Evolutionary conservation across 2,329 filamentous ascomycete genomes (phyloP), one percentile per base, ranked within the genome.

Genomic region (Penicillium sp.): DNA sequence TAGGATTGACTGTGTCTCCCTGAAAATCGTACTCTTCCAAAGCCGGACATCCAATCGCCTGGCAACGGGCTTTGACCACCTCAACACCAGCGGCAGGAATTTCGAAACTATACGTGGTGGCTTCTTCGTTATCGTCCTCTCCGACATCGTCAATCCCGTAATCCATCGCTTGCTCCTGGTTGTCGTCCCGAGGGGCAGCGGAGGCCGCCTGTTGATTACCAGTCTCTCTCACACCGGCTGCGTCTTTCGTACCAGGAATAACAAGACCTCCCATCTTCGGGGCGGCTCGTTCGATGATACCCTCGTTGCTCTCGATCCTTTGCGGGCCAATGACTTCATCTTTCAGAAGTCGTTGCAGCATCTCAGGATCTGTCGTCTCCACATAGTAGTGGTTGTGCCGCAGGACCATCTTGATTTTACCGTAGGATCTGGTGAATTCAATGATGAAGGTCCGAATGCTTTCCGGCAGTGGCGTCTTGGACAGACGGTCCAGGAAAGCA

Each of bases 11-110:
- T 53, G 88, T 82, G 67, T 98, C 93, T 60, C 93, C 91, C 50
- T 90, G 81, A 70, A 97, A 98, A 68, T 98, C 93, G 70, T 98
- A 98, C 71, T 98, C 93, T 68, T 97, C 91, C 7, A 96, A 81
- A 7, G 95, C 86, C 3, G 93, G 93, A 54, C 89, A 87, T 24
- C 86, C 87, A 44, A 98, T 83, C 40, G 88, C 86, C 45, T 95
- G 81, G 65, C 93, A 97, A 51, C 89, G 86, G 69, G 93, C 90
- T 64, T 95, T 89, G 1, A 97, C 91, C 2, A 80, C 80, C 71
- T 95, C 90, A 37, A 96, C 90, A 39, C 84, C 83, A 54, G 83
- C 81, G 58, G 91, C 87, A 2, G 82, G 81, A 52, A 98, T 95
- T 64, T 97, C 88, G 63, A 98, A 97, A 1, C 91, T 87, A 67